Evolutionary conservation across 352 stramenopile genomes (phyloP), one percentile per base, ranked within the genome.

Genomic region (Globisporangium nunn): DNA sequence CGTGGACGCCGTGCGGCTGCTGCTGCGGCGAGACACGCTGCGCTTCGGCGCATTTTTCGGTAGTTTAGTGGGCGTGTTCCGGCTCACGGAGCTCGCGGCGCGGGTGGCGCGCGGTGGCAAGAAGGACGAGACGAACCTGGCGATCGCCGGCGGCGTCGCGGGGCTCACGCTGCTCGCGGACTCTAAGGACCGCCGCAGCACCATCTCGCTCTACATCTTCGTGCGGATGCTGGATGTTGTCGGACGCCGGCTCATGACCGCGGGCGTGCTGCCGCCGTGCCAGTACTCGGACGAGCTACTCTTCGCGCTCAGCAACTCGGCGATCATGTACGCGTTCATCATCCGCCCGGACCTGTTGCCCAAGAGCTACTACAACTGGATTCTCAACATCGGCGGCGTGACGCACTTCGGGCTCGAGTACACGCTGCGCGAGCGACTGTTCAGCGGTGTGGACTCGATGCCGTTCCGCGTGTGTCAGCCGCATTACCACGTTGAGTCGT

Each of bases 401-500:
- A 93, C 72, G 28, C 73, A 92, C 58, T 61, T 90, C 52, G 85
- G 82, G 0, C 52, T 91, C 28, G 77, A 91, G 49, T 88, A 87
- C 63, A 78, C 77, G 28, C 52, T 91, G 6, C 78, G 85, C 50
- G 70, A 85, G 41, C 71, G 74, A 0, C 74, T 82, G 59, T 70
- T 68, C 50, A 74, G 71, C 44, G 66, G 84, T 11, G 50, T 80
- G 49, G 81, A 81, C 49, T 94, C 11, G 72, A 87, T 37, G 53
- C 55, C 0, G 50, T 95, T 93, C 59, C 84, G 81, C 3, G 62
- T 73, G 18, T 95, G 85, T 44, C 85, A 95, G 64, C 85, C 85
- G 23, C 85, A 95, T 62, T 93, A 90, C 50, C 85, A 95, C 75
- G 75, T 85, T 79, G 85, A 93, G 47, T 95, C 85, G n/a, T 95